These are phyloP conservation scores for Kwoniella sp. DNA, from an alignment of 768 basidiomycete genomes.

Conservation along the genomic window DNA sequence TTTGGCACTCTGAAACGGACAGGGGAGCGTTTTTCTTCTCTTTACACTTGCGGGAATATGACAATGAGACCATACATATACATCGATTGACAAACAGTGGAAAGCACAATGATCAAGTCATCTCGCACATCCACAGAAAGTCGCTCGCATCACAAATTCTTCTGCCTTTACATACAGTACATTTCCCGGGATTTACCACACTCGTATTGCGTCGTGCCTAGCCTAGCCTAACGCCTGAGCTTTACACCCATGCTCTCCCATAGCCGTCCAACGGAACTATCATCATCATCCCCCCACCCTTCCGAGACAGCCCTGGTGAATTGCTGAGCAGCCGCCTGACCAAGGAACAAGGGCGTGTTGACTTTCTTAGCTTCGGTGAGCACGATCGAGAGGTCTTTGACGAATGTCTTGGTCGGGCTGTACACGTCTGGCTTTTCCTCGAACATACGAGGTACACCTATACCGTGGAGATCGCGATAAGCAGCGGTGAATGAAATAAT, in stretches of 20 bases:
- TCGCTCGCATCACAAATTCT: too few species aligned
- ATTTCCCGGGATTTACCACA: neutral
- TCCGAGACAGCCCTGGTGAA: conserved; percentile 30
- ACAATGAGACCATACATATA: too few species aligned
- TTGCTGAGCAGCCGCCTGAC: conserved; percentile 42
- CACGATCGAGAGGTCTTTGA: conserved; percentile 45
- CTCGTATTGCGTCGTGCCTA: too few species aligned
- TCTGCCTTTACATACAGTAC: too few species aligned
- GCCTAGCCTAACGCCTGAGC: conserved; percentile 11
- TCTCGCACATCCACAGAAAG: too few species aligned
- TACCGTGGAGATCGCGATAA: too few species aligned
- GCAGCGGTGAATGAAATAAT: too few species aligned
- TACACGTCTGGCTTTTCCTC: conserved; percentile 19
- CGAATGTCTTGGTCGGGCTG: conserved; percentile 31
- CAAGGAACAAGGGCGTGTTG: conserved; percentile 40
- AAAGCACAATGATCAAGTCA: too few species aligned
- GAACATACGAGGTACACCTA: conserved; percentile 46
- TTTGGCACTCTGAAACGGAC: too few species aligned
- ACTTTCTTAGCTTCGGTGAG: conserved; percentile 41
- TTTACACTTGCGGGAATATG: too few species aligned
- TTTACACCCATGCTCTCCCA: conserved; percentile 39
- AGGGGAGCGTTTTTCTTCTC: too few species aligned
- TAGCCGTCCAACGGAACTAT: conserved; percentile 33
- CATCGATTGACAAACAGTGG: too few species aligned
- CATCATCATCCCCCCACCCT: conserved; percentile 45